These are phyloP conservation scores for Umbellularia californica DNA, from an alignment of 164 flowering plant genomes.

Conservation along the genomic window DNA sequence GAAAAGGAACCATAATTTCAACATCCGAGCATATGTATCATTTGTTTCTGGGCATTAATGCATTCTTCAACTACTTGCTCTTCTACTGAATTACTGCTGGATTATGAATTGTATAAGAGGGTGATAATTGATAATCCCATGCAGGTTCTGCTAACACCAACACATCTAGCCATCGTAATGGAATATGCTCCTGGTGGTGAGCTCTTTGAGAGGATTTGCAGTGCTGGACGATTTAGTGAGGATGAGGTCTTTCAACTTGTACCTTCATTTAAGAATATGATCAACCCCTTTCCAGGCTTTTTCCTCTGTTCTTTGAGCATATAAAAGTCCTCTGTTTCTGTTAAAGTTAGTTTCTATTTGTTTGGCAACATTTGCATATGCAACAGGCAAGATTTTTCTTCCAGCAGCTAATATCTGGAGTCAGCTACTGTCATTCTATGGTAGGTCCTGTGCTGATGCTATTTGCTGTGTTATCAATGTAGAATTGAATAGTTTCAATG, in stretches of 20 bases:
- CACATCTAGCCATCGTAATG: constrained; percentile 64
- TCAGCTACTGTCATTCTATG: constrained; percentile 26
- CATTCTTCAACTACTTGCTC: not conserved
- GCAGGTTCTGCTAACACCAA: constrained; percentile 53
- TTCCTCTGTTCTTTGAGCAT: not conserved
- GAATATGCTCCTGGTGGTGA: constrained; percentile 84
- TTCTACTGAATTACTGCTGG: not conserved
- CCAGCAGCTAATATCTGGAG: constrained; percentile 24
- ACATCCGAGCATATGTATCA: not conserved
- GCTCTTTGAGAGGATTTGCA: constrained; percentile 59
- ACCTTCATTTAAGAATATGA: not conserved
- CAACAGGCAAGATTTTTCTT: constrained; percentile 64
- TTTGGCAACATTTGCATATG: not conserved
- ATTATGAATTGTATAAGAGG: not conserved
- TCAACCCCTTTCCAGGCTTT: too few species aligned
- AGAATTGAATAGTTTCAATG: not conserved
- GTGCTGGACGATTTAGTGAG: constrained; percentile 70
- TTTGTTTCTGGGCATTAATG: too few species aligned
- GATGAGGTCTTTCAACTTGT: constrained; percentile 40
- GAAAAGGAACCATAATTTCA: not conserved
- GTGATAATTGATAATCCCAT: not conserved
- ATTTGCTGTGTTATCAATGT: not conserved
- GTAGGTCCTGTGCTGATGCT: constrained; percentile 8
- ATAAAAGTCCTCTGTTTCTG: not conserved
- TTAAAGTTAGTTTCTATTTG: not conserved